Conservation (phyloP, 2,329 filamentous ascomycete species). For the Exophiala spinifera region DNA sequence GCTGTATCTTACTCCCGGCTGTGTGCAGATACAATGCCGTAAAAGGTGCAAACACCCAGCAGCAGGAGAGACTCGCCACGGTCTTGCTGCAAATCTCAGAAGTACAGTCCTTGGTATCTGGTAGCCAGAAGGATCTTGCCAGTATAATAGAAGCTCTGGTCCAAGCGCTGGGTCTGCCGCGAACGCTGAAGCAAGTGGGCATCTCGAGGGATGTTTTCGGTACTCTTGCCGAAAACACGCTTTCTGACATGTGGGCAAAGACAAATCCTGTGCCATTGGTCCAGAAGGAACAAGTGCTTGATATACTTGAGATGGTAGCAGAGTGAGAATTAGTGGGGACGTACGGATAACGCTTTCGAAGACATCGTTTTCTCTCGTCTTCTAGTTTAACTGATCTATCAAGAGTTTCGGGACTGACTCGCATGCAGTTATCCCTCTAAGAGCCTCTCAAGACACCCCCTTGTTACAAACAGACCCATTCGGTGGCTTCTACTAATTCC, state of each 20-base stretch:
- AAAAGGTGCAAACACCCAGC: constrained; percentile 39
- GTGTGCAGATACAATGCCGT: constrained; percentile 54
- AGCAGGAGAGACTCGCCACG: constrained; percentile 42
- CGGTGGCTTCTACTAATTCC: no score
- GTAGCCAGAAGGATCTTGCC: constrained; percentile 24
- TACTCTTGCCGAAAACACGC: constrained; percentile 17
- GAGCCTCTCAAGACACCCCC: no score
- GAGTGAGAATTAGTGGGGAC: neutral
- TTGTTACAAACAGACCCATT: no score
- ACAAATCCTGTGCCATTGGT: constrained; percentile 44
- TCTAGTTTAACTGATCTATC: no score
- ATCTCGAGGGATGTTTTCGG: constrained; percentile 19
- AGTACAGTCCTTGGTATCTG: constrained; percentile 11
- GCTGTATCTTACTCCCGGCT: constrained; percentile 53
- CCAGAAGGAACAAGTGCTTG: constrained; percentile 48
- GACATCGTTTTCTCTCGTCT: no score
- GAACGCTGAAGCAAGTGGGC: constrained; percentile 15
- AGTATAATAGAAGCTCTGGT: constrained; percentile 19
- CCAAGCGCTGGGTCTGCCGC: constrained; percentile 17
- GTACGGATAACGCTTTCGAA: no score
- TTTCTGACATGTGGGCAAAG: constrained; percentile 16
- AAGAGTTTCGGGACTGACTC: no score
- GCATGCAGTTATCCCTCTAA: no score
- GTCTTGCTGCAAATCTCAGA: constrained; percentile 9
- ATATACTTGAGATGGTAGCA: constrained; percentile 46